These are phyloP conservation scores for Salix suchowensis DNA, from an alignment of 345 rosid species.

Conservation along the genomic window DNA sequence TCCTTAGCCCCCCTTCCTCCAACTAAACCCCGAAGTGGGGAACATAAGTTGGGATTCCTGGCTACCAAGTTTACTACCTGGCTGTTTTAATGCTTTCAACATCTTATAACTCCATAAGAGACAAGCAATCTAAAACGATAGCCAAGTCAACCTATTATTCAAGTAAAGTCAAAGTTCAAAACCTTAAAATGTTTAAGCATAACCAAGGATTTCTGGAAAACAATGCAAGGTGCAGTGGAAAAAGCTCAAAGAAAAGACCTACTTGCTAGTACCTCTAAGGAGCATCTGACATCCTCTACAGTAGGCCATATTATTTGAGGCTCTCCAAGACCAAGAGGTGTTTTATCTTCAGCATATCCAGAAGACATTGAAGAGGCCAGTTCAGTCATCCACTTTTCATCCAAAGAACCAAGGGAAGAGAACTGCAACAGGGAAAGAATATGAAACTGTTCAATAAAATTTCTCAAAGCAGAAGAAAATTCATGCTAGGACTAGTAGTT, in stretches of 20 bases:
- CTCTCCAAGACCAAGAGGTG: conserved; percentile 73
- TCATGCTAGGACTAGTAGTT: background rate
- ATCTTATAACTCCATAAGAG: background rate
- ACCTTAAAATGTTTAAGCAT: background rate
- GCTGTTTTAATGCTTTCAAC: background rate
- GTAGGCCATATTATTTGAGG: conserved; percentile 88
- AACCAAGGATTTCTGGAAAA: background rate
- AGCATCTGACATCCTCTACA: conserved; percentile 88
- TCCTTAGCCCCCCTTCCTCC: too few relatives aligned
- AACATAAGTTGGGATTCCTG: too few relatives aligned
- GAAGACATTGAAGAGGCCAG: conserved; percentile 78
- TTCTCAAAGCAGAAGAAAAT: background rate
- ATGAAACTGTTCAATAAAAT: conserved; percentile 2
- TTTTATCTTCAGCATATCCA: conserved; percentile 67
- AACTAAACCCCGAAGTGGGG: too few relatives aligned
- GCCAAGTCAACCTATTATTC: background rate
- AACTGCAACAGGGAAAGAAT: conserved; percentile 44
- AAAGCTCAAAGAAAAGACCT: conserved; percentile 7
- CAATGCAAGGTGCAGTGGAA: background rate
- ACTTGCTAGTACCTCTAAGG: conserved; percentile 63
- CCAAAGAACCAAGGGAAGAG: conserved; percentile 92
- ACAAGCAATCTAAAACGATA: background rate
- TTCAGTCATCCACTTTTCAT: conserved; percentile 92
- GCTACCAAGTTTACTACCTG: too few relatives aligned
- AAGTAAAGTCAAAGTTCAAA: background rate